Evolutionary conservation across 306 rosid species (phyloP).

Genomic region (Biancaea sappan): DNA sequence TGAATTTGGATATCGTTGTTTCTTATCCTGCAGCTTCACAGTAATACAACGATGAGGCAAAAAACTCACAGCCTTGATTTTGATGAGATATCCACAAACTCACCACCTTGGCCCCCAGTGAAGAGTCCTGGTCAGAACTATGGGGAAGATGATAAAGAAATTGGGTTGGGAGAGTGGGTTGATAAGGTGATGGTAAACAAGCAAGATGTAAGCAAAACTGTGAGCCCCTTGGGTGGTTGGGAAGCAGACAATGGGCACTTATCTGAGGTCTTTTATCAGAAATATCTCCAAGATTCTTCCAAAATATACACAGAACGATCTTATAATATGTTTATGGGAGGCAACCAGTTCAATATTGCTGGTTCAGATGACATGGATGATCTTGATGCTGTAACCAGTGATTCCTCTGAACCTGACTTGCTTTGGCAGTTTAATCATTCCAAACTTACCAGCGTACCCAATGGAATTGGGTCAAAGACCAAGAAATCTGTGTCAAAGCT

Average conservation of each 20-base stretch:
- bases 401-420: constrained; percentile 90
- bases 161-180: constrained; percentile 79
- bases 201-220: constrained; percentile 62
- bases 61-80: constrained; percentile 79
- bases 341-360: constrained; percentile 55
- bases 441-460: constrained; percentile 54
- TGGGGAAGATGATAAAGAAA: constrained; percentile 78
- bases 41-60: constrained; percentile 51
- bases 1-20: constrained; percentile 16
- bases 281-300: constrained; percentile 84
- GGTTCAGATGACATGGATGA: constrained; percentile 80
- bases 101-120: constrained; percentile 93
- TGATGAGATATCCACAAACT: constrained; percentile 73
- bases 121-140: constrained; percentile 60
- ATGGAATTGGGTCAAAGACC: constrained; percentile 55
- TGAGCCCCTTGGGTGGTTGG: constrained; percentile 71
- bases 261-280: constrained; percentile 75
- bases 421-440: constrained; percentile 92
- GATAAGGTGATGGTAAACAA: constrained; percentile 99
- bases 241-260: constrained; percentile 67
- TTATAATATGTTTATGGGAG: constrained; percentile 63
- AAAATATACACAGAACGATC: constrained; percentile 64
- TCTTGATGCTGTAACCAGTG: constrained; percentile 91
- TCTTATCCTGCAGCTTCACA: constrained; percentile 57
- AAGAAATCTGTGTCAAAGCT: constrained; percentile 51